Base-by-base conservation (phyloP, 2,329 filamentous ascomycete genomes). In the Phialemonium atrogriseum region DNA sequence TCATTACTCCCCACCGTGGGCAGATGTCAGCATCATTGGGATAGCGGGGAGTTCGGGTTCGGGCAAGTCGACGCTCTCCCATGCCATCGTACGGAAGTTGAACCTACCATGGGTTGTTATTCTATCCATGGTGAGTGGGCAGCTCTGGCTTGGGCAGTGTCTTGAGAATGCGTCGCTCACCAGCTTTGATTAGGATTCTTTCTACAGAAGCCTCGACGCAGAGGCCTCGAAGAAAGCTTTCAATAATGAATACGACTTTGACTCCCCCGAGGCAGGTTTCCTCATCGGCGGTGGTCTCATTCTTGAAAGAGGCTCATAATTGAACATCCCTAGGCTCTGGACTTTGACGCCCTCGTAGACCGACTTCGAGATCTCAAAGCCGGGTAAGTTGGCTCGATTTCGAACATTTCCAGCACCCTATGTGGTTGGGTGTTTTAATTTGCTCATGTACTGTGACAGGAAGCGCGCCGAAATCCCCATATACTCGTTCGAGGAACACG, bases 21-120 rank as follows among this genome's bases (percentile, higher is more conserved):
- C 84, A 31, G 84, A 96, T 59, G 79, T 94, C 47, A 89, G 84
- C 62, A 95, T 98, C 49, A 95, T 98, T 54, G 91, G 87, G 30
- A 82, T 98, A 47, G 89, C 91, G 43, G 91, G 91, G 22, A 91
- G 85, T 59, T 96, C 89, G 17, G 91, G 91, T 24, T 96, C 89
- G 16, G 66, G 89, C 36, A 98, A 98, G 67, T 95, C 89, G 6
- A 95, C 88, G 6, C 65, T 98, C 33, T 88, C 91, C 19, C 75
- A 93, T 54, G 86, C 89, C 42, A 94, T 98, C 46, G 84, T 96
- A 42, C 80, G 75, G 48, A 80, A 84, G 49, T 65, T 98, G 47
- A 94, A 91, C 59, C 64, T 98, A 42, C 91, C 91, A 35, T 98
- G 91, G 89, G 91, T 98, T 39, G 88, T 95, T 30, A 95, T 98